A percentile compares a stretch with the other conserved stretches of the same genome.
These are phyloP conservation scores for Amphibolis antarctica DNA, from an alignment of 106 monocot species.

Conservation along the genomic window DNA sequence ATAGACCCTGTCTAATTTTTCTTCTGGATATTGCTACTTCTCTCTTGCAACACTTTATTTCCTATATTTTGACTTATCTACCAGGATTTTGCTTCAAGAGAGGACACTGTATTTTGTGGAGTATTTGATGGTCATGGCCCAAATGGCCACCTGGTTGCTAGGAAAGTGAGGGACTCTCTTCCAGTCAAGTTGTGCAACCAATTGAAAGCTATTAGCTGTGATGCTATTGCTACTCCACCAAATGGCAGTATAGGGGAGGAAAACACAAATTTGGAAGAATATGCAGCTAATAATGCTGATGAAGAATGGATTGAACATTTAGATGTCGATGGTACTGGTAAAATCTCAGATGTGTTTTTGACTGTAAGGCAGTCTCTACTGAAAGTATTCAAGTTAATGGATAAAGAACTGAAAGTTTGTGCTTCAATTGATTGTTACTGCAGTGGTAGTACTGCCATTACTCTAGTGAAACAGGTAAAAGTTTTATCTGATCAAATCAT, in stretches of 20 bases:
- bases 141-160: slow-evolving; percentile 70
- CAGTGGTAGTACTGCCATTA: slow-evolving; percentile 82
- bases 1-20: neutral
- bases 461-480: slow-evolving; percentile 62
- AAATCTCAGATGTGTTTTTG: slow-evolving; percentile 44
- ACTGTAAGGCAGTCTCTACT: slow-evolving; percentile 47
- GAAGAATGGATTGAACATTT: neutral
- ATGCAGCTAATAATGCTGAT: slow-evolving; percentile 22
- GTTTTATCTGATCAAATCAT: neutral
- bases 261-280: slow-evolving; percentile 44
- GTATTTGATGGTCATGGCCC: slow-evolving; percentile 94
- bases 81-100: slow-evolving; percentile 50
- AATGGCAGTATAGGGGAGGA: slow-evolving; percentile 22
- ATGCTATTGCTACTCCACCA: slow-evolving; percentile 4
- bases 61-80: neutral
- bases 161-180: slow-evolving; percentile 72
- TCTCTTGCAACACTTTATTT: neutral
- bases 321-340: slow-evolving; percentile 16
- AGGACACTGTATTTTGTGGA: slow-evolving; percentile 66
- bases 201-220: slow-evolving; percentile 21
- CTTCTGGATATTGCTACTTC: neutral
- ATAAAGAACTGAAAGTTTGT: slow-evolving; percentile 59
- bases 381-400: slow-evolving; percentile 78
- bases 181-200: slow-evolving; percentile 53
- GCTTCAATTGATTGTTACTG: slow-evolving; percentile 75